Evolutionary conservation across 164 flowering plant species (phyloP).

Genomic region (Dillenia turbinata): DNA sequence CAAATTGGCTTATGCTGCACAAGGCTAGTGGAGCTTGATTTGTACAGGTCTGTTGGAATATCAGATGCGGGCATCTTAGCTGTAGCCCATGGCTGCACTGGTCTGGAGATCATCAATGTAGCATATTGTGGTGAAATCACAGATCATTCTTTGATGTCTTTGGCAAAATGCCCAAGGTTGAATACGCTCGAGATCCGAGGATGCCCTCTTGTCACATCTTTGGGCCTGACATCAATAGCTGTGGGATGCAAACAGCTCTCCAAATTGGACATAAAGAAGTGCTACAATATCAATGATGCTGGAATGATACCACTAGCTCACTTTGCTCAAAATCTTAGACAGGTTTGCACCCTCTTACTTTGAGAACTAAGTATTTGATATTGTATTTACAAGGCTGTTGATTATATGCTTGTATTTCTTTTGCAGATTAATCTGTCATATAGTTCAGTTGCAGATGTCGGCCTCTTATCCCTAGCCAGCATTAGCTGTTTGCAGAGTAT

Average conservation of each 20-base stretch:
- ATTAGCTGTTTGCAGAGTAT: conserved; percentile 71
- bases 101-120: conserved; percentile 63
- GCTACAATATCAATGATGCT: conserved; percentile 60
- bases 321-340: conserved; percentile 68
- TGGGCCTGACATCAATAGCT: conserved; percentile 64
- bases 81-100: conserved; percentile 57
- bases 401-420: not conserved
- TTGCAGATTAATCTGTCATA: conserved; percentile 83
- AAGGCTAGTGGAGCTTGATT: conserved; percentile 73
- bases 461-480: conserved; percentile 77
- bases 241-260: conserved; percentile 61
- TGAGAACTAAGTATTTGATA: not conserved
- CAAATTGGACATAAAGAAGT: conserved; percentile 75
- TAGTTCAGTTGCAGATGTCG: conserved; percentile 71
- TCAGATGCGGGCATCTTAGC: conserved; percentile 65
- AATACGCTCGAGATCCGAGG: conserved; percentile 73
- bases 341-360: conserved; percentile 22
- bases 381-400: not conserved
- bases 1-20: conserved; percentile 57
- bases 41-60: conserved; percentile 75
- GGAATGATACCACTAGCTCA: conserved; percentile 77
- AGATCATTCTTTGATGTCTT: conserved; percentile 48
- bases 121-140: conserved; percentile 68
- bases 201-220: conserved; percentile 59
- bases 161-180: conserved; percentile 62